Percentiles rank a stretch among this genome's conserved stretches.
Evolutionary conservation across 2,329 filamentous ascomycete genomes (phyloP).

Genomic region (Ceratocystis ficicola): DNA sequence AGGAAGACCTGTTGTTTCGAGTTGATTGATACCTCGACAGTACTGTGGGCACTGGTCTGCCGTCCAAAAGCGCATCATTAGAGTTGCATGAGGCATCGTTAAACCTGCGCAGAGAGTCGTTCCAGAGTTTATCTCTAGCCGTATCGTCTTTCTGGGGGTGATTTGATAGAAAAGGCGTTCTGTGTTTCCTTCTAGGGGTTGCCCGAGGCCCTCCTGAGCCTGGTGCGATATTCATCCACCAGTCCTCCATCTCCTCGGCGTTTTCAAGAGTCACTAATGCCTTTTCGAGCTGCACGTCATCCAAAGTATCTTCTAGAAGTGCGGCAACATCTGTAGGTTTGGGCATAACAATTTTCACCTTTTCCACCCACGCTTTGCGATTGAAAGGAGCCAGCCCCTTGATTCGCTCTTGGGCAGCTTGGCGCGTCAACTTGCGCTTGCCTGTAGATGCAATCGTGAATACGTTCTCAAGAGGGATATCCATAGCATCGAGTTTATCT

Average conservation of each 20-base stretch:
- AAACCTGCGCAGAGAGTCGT: background rate
- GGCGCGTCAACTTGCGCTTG: slow-evolving; percentile 37
- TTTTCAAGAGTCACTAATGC: background rate
- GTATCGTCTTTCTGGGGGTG: background rate
- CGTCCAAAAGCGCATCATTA: background rate
- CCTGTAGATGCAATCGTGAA: slow-evolving; percentile 39
- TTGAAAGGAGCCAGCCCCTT: slow-evolving; percentile 41
- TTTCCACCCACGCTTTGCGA: slow-evolving; percentile 1
- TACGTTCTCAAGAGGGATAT: slow-evolving; percentile 41
- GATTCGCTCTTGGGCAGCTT: slow-evolving; percentile 37
- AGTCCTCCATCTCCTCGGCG: slow-evolving; percentile 3
- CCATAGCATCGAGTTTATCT: slow-evolving; percentile 43
- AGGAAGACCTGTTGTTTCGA: background rate
- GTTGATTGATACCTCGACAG: background rate
- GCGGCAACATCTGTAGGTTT: background rate
- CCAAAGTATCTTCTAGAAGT: slow-evolving; percentile 13
- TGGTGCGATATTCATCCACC: slow-evolving; percentile 17
- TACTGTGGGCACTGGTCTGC: background rate
- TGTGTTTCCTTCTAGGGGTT: background rate
- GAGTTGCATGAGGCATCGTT: background rate
- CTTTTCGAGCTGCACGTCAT: slow-evolving; percentile 7
- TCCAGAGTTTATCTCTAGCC: background rate
- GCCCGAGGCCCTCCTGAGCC: slow-evolving; percentile 10
- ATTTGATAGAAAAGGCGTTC: background rate
- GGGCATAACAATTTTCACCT: background rate